phyloP scores from a whole-genome alignment of 169 alveolate species.

The Eimeria necatrix region DNA sequence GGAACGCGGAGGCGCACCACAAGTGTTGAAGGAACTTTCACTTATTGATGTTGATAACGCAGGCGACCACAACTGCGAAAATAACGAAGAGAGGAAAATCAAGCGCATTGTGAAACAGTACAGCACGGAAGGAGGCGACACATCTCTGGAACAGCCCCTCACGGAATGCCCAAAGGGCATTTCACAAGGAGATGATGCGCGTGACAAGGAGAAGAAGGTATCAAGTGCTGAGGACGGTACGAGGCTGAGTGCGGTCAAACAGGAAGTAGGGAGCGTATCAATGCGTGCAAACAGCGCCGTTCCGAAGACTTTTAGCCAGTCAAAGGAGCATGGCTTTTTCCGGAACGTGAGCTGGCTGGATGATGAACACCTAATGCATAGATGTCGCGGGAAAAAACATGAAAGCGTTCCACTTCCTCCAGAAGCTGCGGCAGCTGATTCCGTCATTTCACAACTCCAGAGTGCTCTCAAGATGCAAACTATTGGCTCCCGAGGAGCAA shows the following conservation, averaged over 20 bases:
- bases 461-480: conserved; percentile 40
- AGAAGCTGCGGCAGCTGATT: conserved; percentile 10
- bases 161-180: not conserved
- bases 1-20: conserved; percentile 26
- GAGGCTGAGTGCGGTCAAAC: not conserved
- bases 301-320: not conserved
- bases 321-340: not conserved
- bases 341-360: not conserved
- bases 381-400: not conserved
- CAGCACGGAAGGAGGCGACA: not conserved
- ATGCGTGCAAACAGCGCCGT: not conserved
- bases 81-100: not conserved
- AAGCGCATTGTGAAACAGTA: conserved; percentile 2
- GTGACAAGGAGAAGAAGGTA: not conserved
- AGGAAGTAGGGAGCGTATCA: not conserved
- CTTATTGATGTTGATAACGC: not conserved
- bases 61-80: not conserved
- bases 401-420: not conserved
- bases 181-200: not conserved
- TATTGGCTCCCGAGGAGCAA: not conserved
- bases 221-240: not conserved
- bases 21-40: conserved; percentile 56
- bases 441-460: conserved; percentile 43
- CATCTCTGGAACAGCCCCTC: not conserved
- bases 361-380: not conserved